phyloP scores from a whole-genome alignment of 2,329 filamentous ascomycete species.

The Aspergillus awamori region DNA sequence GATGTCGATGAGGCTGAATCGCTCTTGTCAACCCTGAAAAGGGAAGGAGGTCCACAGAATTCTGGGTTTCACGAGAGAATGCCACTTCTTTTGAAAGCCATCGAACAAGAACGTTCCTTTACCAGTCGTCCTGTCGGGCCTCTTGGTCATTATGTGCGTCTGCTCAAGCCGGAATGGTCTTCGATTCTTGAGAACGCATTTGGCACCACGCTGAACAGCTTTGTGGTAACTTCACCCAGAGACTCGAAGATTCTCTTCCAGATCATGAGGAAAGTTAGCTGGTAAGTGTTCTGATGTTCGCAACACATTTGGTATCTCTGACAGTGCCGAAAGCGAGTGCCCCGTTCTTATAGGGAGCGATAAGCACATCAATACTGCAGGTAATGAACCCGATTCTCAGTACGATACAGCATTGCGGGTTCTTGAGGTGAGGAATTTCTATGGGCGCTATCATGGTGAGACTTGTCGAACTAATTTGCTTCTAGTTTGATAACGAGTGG shows the following conservation, averaged over 20 bases:
- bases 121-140: conserved; percentile 76
- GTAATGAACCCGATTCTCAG: conserved; percentile 71
- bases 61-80: conserved; percentile 68
- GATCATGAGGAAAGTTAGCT: conserved; percentile 65
- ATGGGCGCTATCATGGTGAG: not conserved
- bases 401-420: conserved; percentile 80
- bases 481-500: conserved; percentile 72
- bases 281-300: conserved; percentile 39
- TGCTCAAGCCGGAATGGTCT: conserved; percentile 81
- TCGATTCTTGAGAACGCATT: conserved; percentile 77
- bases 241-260: conserved; percentile 71
- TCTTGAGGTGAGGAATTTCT: conserved; percentile 57
- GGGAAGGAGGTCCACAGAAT: conserved; percentile 62
- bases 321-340: conserved; percentile 45
- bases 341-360: conserved; percentile 68
- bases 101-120: conserved; percentile 72
- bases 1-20: conserved; percentile 60
- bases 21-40: conserved; percentile 56
- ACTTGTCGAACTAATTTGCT: conserved; percentile 22
- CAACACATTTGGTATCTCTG: conserved; percentile 16
- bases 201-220: conserved; percentile 70
- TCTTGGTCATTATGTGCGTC: conserved; percentile 73
- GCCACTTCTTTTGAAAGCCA: conserved; percentile 65
- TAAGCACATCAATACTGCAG: conserved; percentile 58
- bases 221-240: conserved; percentile 75